Evolutionary conservation across 192 early-diverging fungal genomes (phyloP).

Genomic region (Backusella tarrabulga): DNA sequence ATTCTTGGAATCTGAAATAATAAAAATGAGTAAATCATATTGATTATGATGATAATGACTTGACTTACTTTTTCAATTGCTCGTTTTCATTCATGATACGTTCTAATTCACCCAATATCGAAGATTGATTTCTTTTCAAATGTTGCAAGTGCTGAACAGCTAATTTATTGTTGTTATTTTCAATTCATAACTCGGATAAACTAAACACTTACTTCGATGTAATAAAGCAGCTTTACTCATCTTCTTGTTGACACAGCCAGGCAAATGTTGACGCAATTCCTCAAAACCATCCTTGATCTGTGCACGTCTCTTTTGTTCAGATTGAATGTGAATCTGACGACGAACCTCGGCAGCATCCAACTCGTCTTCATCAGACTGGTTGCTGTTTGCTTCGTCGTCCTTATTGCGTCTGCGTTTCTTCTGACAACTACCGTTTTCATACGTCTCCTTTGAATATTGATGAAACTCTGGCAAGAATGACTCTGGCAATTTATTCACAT

Average conservation of each 20-base stretch:
- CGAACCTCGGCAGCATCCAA: conserved; percentile 35
- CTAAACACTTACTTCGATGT: conserved; percentile 29
- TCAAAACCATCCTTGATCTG: conserved; percentile 47
- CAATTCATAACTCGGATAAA: not conserved
- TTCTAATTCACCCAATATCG: conserved; percentile 27
- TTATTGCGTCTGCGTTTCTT: conserved; percentile 18
- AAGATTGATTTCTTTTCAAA: conserved; percentile 34
- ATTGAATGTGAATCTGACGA: conserved; percentile 46
- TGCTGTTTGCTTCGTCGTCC: conserved; percentile 1
- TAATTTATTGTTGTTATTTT: not conserved
- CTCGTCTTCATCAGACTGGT: conserved; percentile 17
- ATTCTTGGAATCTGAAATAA: conserved; percentile 33
- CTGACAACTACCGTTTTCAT: conserved; percentile 25
- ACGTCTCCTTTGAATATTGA: conserved; percentile 34
- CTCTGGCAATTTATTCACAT: conserved; percentile 33
- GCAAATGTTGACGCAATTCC: conserved; percentile 38
- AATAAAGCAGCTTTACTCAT: conserved; percentile 44
- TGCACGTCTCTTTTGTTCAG: conserved; percentile 45
- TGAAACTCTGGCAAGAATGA: conserved; percentile 34
- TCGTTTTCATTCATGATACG: conserved; percentile 21
- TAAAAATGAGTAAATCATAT: not conserved
- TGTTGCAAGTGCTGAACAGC: conserved; percentile 42
- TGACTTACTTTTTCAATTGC: conserved; percentile 18
- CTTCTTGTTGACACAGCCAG: conserved; percentile 36
- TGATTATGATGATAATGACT: not conserved